Conservation (phyloP, 768 basidiomycete species). For the Mrakia hoshinonis region DNA sequence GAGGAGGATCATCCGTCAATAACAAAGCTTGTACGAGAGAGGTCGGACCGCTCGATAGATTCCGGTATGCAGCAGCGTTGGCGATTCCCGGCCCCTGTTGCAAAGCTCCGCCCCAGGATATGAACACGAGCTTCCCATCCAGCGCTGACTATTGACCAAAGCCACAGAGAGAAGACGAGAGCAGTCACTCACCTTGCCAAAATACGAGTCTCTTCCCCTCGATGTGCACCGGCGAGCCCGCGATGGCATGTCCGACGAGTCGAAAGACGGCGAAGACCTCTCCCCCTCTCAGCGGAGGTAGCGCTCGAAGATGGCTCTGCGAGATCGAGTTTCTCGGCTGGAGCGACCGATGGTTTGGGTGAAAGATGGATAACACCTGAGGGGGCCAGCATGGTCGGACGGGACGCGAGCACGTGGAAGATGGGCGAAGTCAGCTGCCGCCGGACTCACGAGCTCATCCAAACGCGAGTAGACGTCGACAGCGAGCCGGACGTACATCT, state of each 20-base stretch:
- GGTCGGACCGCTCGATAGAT: too few relatives aligned
- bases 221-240: neutral
- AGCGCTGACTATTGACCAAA: neutral
- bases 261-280: conserved; percentile 11
- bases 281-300: neutral
- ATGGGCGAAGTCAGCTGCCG: neutral
- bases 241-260: neutral
- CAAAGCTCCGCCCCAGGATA: too few relatives aligned
- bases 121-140: neutral
- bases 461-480: neutral
- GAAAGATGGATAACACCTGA: conserved; percentile 11
- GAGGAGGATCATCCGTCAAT: neutral
- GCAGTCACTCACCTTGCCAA: neutral
- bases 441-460: neutral
- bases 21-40: too few relatives aligned
- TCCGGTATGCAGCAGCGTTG: too few relatives aligned
- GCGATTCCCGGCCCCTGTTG: too few relatives aligned
- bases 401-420: neutral
- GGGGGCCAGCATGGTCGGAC: neutral
- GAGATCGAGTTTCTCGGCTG: neutral
- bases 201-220: conserved; percentile 1
- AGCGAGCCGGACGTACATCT: conserved; percentile 12
- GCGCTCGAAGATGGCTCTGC: conserved; percentile 4
- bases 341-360: neutral
- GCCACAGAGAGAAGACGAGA: too few relatives aligned